phyloP scores from a whole-genome alignment of 139 green algal genomes.

The Yamagishiella unicocca region DNA sequence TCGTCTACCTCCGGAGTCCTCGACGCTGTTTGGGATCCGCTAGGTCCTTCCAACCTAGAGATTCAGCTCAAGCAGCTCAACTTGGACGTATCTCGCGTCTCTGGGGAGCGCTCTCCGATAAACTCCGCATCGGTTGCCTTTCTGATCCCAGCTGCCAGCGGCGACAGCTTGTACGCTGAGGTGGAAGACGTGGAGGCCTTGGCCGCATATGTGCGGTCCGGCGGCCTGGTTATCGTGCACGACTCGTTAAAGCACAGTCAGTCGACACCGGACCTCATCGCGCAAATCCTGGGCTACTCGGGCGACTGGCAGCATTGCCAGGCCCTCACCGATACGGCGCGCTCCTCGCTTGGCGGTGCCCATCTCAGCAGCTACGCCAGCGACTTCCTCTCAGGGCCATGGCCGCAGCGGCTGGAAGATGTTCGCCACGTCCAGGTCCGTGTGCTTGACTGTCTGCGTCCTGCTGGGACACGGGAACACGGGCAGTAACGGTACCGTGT shows the following conservation, averaged over 20 bases:
- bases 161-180: not conserved
- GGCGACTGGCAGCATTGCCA: not conserved
- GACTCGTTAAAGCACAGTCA: not conserved
- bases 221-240: constrained; percentile 2
- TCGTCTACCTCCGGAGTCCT: not conserved
- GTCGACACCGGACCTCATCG: not conserved
- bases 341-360: not conserved
- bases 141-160: not conserved
- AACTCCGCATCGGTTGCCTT: not conserved
- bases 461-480: no score
- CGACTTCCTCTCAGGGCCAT: not conserved
- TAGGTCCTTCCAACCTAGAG: not conserved
- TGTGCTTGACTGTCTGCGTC: no score
- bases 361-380: not conserved
- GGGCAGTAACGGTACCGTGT: no score
- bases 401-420: not conserved
- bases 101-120: not conserved
- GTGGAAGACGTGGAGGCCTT: not conserved
- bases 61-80: not conserved
- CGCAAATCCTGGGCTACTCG: not conserved
- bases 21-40: not conserved
- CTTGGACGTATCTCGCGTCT: not conserved
- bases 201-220: not conserved
- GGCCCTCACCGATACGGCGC: not conserved
- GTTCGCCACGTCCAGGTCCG: not conserved